Conservation (phyloP, 495 filamentous ascomycete species). For the Lasiosphaeria hispida region DNA sequence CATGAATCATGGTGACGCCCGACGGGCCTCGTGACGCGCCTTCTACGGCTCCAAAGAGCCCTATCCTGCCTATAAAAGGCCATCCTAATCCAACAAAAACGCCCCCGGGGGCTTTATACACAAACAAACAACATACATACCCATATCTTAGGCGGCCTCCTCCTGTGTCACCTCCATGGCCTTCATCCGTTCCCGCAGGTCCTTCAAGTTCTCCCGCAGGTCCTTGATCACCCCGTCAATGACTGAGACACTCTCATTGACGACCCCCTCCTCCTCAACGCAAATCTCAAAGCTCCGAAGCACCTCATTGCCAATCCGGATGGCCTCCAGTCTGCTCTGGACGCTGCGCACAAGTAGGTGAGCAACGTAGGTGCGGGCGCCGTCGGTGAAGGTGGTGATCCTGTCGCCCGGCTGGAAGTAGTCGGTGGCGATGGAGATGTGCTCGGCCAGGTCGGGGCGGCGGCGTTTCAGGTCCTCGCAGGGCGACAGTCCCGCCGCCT, state of each 20-base stretch:
- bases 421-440: constrained; percentile 25
- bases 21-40: too few species aligned
- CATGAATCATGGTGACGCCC: too few species aligned
- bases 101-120: too few species aligned
- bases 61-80: too few species aligned
- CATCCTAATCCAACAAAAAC: too few species aligned
- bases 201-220: too few species aligned
- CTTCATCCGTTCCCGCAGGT: too few species aligned
- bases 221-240: too few species aligned
- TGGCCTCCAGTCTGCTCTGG: constrained; percentile 21
- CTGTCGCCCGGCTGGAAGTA: constrained; percentile 22
- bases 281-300: constrained; percentile 14
- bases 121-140: too few species aligned
- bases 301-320: constrained; percentile 26
- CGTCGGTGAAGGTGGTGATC: constrained; percentile 22
- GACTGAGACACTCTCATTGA: neutral
- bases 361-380: constrained; percentile 27
- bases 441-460: constrained; percentile 21
- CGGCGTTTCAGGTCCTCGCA: constrained; percentile 28
- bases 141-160: too few species aligned
- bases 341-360: constrained; percentile 25
- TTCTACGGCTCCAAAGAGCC: too few species aligned
- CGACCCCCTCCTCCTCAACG: constrained; percentile 6
- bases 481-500: constrained; percentile 9
- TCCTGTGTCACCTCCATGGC: too few species aligned